Evolutionary conservation across 768 basidiomycete species (phyloP), one percentile per base, ranked within the genome.

Genomic region (Trametes coccinea): DNA sequence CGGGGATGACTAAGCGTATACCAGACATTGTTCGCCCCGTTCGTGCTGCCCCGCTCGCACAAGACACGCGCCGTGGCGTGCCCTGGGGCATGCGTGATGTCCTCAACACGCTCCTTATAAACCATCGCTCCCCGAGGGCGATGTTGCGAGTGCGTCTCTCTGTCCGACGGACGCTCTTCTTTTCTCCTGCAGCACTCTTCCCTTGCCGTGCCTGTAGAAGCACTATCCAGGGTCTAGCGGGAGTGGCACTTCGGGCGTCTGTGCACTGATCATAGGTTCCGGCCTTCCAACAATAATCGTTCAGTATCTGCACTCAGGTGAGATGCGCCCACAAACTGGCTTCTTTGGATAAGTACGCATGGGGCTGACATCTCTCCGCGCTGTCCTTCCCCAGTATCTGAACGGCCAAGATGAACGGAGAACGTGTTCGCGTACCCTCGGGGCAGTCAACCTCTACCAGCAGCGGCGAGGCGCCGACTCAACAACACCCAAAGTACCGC

Each of bases 21-120:
- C 17, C 55, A 62, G 56, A 59, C 62, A 62, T 62, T 62, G 61
- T 62, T 59, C 61, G 56, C 57, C 49, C 6, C 43, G 50, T 52
- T 57, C 33, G 56, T 48, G 22, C 55, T 33, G 17, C 45, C 29
- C 56, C 56, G 56, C 56, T 59, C 57, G 44, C 56, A 62, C 61
- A 53, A 62, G 61, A 58, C 61, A 0, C 22, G 34, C 58, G 30
- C 48, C 39, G 40, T 30, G 45, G 30, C 59, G 50, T 39, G 61
- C 37, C 30, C 37, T 37, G 61, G 44, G 31, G 47, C 44, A 8
- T 45, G 49, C 44, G 17, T 39, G 41, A 16, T 31, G 30, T 34
- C 11, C 46, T 37, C 47, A 39, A 4, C 5, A 17, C 41, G 41
- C 41, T 34, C 45, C 46, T 40, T 53, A 53, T 53, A 47, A 53